Evolutionary conservation across 495 filamentous ascomycete species (phyloP).

Genomic region (Astrothelium macrocarpum): DNA sequence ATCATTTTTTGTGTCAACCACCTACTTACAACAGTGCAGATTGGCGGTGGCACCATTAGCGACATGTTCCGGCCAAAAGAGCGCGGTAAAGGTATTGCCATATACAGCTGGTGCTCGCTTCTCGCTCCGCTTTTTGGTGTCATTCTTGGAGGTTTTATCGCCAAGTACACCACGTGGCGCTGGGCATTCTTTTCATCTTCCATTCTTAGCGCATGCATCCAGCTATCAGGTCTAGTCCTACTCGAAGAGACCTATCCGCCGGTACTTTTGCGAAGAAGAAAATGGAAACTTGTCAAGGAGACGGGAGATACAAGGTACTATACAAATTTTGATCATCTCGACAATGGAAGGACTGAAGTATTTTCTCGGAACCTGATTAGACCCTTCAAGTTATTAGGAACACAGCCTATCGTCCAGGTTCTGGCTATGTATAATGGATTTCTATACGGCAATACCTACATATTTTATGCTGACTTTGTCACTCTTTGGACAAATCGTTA

Average conservation of each 20-base stretch:
- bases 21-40: background rate
- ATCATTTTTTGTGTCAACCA: background rate
- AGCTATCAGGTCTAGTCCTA: slow-evolving; percentile 33
- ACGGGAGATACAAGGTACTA: slow-evolving; percentile 18
- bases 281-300: slow-evolving; percentile 3
- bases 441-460: slow-evolving; percentile 33
- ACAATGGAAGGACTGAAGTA: slow-evolving; percentile 15
- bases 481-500: background rate
- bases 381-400: slow-evolving; percentile 33
- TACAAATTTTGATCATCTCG: slow-evolving; percentile 20
- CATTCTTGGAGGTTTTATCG: slow-evolving; percentile 39
- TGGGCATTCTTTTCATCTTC: slow-evolving; percentile 41
- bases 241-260: slow-evolving; percentile 40
- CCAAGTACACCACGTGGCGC: slow-evolving; percentile 30
- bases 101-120: slow-evolving; percentile 11
- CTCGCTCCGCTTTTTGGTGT: slow-evolving; percentile 25
- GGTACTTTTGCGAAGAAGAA: slow-evolving; percentile 22
- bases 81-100: slow-evolving; percentile 23
- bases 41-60: slow-evolving; percentile 10
- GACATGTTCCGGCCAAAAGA: slow-evolving; percentile 8
- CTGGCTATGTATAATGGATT: slow-evolving; percentile 32
- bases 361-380: slow-evolving; percentile 18
- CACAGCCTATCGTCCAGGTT: slow-evolving; percentile 33
- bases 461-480: slow-evolving; percentile 35
- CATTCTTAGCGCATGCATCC: slow-evolving; percentile 38